Conservation (phyloP, 306 rosid species). For the Vigna radiata region DNA sequence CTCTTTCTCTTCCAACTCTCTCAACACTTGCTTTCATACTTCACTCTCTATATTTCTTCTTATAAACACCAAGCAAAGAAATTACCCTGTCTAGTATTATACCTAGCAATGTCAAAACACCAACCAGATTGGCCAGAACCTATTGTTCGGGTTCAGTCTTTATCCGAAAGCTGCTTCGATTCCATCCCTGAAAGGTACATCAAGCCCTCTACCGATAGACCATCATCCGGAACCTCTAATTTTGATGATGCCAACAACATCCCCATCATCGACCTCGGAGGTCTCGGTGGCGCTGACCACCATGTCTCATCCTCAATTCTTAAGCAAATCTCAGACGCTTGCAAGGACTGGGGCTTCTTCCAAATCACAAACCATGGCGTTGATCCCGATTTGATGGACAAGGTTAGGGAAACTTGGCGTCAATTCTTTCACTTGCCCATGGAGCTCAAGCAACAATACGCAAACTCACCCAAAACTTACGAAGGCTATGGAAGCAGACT, state of each 20-base stretch:
- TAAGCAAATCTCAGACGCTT: slow-evolving; percentile 61
- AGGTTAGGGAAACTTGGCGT: slow-evolving; percentile 62
- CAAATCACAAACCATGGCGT: slow-evolving; percentile 82
- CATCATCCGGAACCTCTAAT: slow-evolving; percentile 1
- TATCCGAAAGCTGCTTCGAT: slow-evolving; percentile 58
- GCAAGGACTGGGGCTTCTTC: slow-evolving; percentile 82
- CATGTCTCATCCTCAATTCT: slow-evolving; percentile 16
- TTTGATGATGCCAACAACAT: slow-evolving; percentile 54
- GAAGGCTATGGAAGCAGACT: slow-evolving; percentile 93
- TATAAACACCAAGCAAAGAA: background rate
- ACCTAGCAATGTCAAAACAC: slow-evolving; percentile 44
- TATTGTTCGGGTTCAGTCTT: slow-evolving; percentile 80
- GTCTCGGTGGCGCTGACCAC: slow-evolving; percentile 21
- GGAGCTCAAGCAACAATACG: slow-evolving; percentile 70
- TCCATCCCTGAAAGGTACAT: slow-evolving; percentile 73
- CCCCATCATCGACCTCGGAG: slow-evolving; percentile 73
- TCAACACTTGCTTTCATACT: background rate
- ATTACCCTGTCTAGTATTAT: background rate
- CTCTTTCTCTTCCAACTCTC: background rate
- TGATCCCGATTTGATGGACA: slow-evolving; percentile 62
- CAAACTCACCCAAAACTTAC: slow-evolving; percentile 77
- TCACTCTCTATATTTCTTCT: background rate
- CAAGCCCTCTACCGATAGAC: slow-evolving; percentile 66
- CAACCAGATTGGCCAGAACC: slow-evolving; percentile 96
- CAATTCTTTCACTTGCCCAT: slow-evolving; percentile 73